Base-by-base conservation (phyloP, 1,284 basidiomycete species). In the Ceratobasidium sp. region DNA sequence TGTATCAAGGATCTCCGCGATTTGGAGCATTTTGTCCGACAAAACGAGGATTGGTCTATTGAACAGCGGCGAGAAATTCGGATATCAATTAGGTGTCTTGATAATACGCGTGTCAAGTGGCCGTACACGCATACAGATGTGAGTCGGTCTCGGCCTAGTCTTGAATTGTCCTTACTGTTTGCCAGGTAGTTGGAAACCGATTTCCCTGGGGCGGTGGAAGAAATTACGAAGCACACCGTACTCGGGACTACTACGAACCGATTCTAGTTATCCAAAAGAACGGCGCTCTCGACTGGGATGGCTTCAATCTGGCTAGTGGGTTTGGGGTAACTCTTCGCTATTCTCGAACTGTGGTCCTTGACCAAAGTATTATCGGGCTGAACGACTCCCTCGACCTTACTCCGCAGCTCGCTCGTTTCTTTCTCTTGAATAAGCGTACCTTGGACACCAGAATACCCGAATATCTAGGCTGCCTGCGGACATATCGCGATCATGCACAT, bases 361-460 rank as follows among this genome's bases (percentile, higher is more conserved):
- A 88, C 28, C 90, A 89, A n/a, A 86, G 87, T 15, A 85, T 87
- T 12, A 90, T 95, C 78, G 94, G 94, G 0, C 86, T 95, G 40
- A 89, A 88, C 80, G 91, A 92, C 80, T 91, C 93, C 81, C 93
- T 90, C 80, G 89, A 91, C 72, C 85, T 95, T 67, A 93, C 91
- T 0, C 84, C 88, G 0, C 84, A 87, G 0, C 87, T 95, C 3
- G 91, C 92, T 5, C 89, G 87, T 6, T 94, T 96, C 83, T 84
- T 95, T 12, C 83, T 89, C 18, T 85, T 91, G 80, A 95, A 96
- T 81, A 87, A 89, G 70, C 80, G 84, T 2, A 83, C 90, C 15
- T 89, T 95, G 44, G 85, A 87, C 9, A 82, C 85, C 42, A 85
- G 88, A 0, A 82, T 91, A 0, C 84, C 85, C 5, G 80, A 85